A percentile compares a stretch with the other conserved stretches of the same genome.
These are phyloP conservation scores for Acidiella bohemica DNA, from an alignment of 495 filamentous ascomycete genomes.

Conservation along the genomic window DNA sequence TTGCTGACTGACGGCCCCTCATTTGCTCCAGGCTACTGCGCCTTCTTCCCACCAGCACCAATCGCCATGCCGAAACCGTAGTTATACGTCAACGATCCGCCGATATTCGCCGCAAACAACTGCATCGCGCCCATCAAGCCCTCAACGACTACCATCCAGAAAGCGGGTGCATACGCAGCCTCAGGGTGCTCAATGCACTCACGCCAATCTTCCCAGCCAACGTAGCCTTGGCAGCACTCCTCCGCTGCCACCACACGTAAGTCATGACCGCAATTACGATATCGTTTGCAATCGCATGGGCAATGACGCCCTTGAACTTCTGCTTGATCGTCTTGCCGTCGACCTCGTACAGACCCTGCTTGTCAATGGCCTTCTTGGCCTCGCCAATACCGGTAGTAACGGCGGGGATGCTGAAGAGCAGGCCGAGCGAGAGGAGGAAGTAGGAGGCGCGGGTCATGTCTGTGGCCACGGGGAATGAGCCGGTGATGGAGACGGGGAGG, in stretches of 20 bases:
- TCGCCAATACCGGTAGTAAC: slow-evolving; percentile 17
- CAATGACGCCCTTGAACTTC: slow-evolving; percentile 19
- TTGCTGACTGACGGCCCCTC: too few species aligned
- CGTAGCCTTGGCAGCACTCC: slow-evolving; percentile 1
- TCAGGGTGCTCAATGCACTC: slow-evolving; percentile 1
- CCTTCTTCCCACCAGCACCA: slow-evolving; percentile 11
- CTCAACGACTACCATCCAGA: slow-evolving; percentile 18
- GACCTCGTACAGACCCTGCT: slow-evolving; percentile 19
- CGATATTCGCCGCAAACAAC: slow-evolving; percentile 15
- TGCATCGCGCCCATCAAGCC: slow-evolving; percentile 6
- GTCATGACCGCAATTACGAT: slow-evolving; percentile 10
- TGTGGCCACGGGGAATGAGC: slow-evolving; percentile 5
- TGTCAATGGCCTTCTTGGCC: slow-evolving; percentile 14
- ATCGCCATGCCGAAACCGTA: slow-evolving; percentile 15
- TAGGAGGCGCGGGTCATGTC: slow-evolving; percentile 18
- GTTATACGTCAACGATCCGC: slow-evolving; percentile 16
- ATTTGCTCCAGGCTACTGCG: too few species aligned
- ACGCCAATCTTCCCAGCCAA: slow-evolving; percentile 15
- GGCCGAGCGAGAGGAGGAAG: slow-evolving; percentile 18
- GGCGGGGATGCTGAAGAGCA: slow-evolving; percentile 19
- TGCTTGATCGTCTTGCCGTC: slow-evolving; percentile 16
- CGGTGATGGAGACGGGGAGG: slow-evolving; percentile 12
- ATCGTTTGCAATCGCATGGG: slow-evolving; percentile 19
- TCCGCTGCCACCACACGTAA: slow-evolving; percentile 14
- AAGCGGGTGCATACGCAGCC: slow-evolving; percentile 11